A percentile compares a stretch with the other conserved stretches of the same genome.
phyloP scores from a whole-genome alignment of 495 filamentous ascomycete species.

The Tuber borchii region DNA sequence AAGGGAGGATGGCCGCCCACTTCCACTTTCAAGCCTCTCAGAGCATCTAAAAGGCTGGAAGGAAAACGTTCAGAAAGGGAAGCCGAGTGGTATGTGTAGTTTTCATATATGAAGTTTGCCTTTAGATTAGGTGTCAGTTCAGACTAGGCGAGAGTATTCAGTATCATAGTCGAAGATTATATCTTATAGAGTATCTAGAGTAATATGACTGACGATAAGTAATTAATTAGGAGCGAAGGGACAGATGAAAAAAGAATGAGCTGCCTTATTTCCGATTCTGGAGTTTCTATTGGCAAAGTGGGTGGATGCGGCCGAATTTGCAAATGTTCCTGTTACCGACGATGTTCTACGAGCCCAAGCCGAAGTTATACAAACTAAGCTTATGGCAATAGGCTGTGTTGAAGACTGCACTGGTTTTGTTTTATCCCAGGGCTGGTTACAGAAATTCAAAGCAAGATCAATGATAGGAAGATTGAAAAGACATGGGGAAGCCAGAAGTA shows the following conservation, averaged over 20 bases:
- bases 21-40: neutral
- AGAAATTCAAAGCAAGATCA: neutral
- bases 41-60: neutral
- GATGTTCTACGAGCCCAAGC: neutral
- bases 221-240: neutral
- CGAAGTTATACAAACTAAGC: neutral
- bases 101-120: no score
- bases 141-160: neutral
- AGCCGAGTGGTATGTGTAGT: neutral
- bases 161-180: neutral
- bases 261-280: neutral
- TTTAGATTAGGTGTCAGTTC: neutral
- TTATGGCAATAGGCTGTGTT: neutral
- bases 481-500: neutral
- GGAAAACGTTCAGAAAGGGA: rapidly evolving
- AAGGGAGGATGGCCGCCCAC: neutral
- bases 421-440: neutral
- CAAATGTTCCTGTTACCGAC: neutral
- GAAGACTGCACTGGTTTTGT: neutral
- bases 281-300: neutral
- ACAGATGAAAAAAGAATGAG: neutral
- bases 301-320: neutral
- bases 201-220: neutral
- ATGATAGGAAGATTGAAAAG: neutral
- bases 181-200: no score